A percentile compares a stretch with the other conserved stretches of the same genome.
These are phyloP conservation scores for Alternaria dauci DNA, from an alignment of 2,329 filamentous ascomycete species.

Conservation along the genomic window DNA sequence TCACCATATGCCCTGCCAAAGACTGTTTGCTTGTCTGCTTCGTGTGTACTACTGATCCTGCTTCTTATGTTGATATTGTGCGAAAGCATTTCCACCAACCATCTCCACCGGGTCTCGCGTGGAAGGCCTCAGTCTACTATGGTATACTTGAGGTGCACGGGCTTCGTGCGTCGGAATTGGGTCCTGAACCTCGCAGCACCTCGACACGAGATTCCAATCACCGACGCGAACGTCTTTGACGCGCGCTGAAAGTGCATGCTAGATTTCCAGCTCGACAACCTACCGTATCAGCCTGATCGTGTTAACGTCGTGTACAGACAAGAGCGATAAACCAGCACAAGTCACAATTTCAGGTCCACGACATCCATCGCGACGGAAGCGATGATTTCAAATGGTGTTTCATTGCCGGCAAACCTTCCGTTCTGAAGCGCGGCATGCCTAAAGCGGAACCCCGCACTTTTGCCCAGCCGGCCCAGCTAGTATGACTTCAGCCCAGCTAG, in stretches of 20 bases:
- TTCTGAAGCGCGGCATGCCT: slow-evolving; percentile 12
- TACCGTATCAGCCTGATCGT: neutral
- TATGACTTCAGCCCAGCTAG: slow-evolving; percentile 8
- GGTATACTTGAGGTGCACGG: neutral
- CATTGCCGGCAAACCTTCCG: slow-evolving; percentile 7
- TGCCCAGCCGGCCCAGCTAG: slow-evolving; percentile 13
- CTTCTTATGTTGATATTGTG: neutral
- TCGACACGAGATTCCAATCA: neutral
- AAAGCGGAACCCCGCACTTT: slow-evolving; percentile 15
- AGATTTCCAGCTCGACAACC: neutral
- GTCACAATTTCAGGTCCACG: neutral
- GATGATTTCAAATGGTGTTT: neutral
- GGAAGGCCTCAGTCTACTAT: neutral
- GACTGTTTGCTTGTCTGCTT: neutral
- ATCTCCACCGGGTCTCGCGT: neutral
- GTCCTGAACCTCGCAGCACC: neutral
- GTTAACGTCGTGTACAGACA: neutral
- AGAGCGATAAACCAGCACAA: neutral
- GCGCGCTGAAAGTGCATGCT: neutral
- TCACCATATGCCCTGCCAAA: neutral
- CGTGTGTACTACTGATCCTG: neutral
- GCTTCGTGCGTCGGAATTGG: neutral
- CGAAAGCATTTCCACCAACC: neutral
- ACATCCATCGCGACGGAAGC: neutral
- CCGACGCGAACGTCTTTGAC: neutral